Base-by-base conservation (phyloP, 805 yeast genomes). In the Millerago galiae region DNA sequence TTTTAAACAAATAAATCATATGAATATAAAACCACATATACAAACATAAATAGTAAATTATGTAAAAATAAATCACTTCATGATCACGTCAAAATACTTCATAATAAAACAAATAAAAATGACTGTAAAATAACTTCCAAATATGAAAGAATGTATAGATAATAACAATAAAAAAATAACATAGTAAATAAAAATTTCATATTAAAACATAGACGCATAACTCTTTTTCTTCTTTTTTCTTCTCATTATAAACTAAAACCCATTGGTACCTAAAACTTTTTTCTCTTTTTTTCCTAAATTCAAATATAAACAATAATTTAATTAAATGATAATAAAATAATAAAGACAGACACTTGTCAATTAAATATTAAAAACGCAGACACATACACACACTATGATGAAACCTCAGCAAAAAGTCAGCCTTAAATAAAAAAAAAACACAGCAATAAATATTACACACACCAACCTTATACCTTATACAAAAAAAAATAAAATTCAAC, bases 401-500 rank as follows among this genome's bases (percentile, higher is more conserved):
- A 16, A 10, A 34, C 37, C 45, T 21, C 24, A 21, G 24, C 24
- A 21, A 21, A 21, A 21, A 21, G 24, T 7, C 24, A 31, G 30
- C 16, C 17, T 26, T 2, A 31, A 31, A 16, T 16, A 10, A 16
- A 9, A 16, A 12, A 16, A 10, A 9, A 15, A 16, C 21, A 31
- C 17, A 31, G 9, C 18, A 31, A n/a, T 31, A 31, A 31, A 16
- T 17, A 15, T 16, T 14, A 31, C 34, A 32, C 34, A 16, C n/a
- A 31, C 18, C 34, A 31, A 31, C 21, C n/a, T 13, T 31, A 13
- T 8, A n/a, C 8, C 31, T 13, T 26, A 30, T 14, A 24, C 8
- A 15, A 25, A 25, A 8, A 29, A 13, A 18, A 2, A 34, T 13
- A 9, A 25, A 6, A n/a, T 18, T 49, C 36, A 56, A 34, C 53